Percentiles rank a stretch among this genome's conserved stretches.
Evolutionary conservation across 2,329 filamentous ascomycete genomes (phyloP).

Genomic region (Neurospora sp.): DNA sequence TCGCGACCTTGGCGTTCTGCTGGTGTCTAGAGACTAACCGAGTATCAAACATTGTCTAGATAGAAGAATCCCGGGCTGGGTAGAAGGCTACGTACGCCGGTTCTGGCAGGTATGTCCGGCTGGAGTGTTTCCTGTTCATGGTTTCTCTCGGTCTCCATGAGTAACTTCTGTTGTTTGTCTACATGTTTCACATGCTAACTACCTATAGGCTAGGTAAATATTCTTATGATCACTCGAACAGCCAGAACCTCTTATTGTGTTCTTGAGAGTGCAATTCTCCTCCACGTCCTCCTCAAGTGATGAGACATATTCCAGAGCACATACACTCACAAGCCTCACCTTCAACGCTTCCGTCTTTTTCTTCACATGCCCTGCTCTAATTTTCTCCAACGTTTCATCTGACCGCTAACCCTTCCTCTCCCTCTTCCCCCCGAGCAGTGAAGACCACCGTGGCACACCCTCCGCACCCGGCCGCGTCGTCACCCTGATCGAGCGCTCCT

Average conservation of each 20-base stretch:
- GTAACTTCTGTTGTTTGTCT: background rate
- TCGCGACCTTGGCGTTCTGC: background rate
- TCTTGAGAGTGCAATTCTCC: background rate
- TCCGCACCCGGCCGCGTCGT: conserved; percentile 82
- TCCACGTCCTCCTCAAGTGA: background rate
- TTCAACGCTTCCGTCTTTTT: background rate
- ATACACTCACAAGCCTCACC: background rate
- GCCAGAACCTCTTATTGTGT: background rate
- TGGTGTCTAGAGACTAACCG: background rate
- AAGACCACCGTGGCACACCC: conserved; percentile 91
- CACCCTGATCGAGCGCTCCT: conserved; percentile 75
- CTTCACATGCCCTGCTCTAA: background rate
- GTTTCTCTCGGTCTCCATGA: background rate
- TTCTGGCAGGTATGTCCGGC: conserved; percentile 78
- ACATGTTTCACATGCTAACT: background rate
- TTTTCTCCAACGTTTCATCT: background rate
- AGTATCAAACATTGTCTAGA: conserved; percentile 41
- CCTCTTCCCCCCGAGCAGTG: conserved; percentile 37
- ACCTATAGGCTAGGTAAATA: background rate
- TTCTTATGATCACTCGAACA: background rate
- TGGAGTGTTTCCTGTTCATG: background rate
- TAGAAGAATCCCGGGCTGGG: conserved; percentile 75
- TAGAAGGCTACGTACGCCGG: conserved; percentile 84
- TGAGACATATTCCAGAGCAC: conserved; percentile 1
- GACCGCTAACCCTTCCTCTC: background rate